phyloP scores from a whole-genome alignment of 148 eudicot genomes.

The Pouteria glomerata region DNA sequence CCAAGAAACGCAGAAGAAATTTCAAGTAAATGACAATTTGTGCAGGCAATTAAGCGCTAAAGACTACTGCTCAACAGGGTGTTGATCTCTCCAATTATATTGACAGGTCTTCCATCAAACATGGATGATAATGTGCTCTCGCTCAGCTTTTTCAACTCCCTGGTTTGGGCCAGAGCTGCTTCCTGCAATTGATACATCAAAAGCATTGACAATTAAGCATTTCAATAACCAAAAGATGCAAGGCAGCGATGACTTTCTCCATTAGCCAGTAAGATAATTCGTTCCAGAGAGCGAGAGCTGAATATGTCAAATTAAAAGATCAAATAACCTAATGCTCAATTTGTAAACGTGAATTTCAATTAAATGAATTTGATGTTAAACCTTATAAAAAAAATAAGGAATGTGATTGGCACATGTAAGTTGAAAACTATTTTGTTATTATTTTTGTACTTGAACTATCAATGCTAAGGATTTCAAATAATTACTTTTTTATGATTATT shows the following conservation, averaged over 20 bases:
- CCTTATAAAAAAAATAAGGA: too few species aligned
- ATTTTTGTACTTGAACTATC: too few species aligned
- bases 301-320: not conserved
- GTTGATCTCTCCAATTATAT: conserved; percentile 83
- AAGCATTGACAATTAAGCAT: not conserved
- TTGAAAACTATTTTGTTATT: too few species aligned
- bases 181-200: conserved; percentile 47
- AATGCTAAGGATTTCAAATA: too few species aligned
- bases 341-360: not conserved
- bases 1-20: not conserved
- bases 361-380: too few species aligned
- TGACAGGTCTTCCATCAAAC: conserved; percentile 91
- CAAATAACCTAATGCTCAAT: not conserved
- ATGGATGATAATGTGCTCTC: conserved; percentile 77
- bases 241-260: not conserved
- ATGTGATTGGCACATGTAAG: too few species aligned
- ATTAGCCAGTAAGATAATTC: not conserved
- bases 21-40: conserved; percentile 10
- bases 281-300: not conserved
- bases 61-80: conserved; percentile 48
- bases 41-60: too few species aligned
- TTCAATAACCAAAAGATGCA: not conserved
- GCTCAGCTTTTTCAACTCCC: conserved; percentile 86
- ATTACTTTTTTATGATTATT: too few species aligned
- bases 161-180: conserved; percentile 70